A percentile compares a stretch with the other conserved stretches of the same genome.
Evolutionary conservation across 2,329 filamentous ascomycete genomes (phyloP).

Genomic region (Cladophialophora immunda): DNA sequence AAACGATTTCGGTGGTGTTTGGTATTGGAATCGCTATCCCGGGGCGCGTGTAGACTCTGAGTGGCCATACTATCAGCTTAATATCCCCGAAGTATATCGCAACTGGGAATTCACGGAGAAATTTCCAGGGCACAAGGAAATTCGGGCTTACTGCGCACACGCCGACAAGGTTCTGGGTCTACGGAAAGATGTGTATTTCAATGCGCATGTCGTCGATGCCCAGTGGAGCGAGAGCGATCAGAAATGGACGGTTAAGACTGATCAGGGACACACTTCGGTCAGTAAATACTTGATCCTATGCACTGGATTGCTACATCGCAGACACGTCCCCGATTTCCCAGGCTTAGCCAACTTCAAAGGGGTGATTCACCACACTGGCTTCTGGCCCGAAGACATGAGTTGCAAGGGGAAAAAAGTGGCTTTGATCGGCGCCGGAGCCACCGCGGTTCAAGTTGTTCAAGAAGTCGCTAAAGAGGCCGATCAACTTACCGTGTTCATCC

Average conservation of each 20-base stretch:
- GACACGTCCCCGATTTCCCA: slow-evolving; percentile 67
- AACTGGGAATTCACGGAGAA: slow-evolving; percentile 57
- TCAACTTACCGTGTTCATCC: slow-evolving; percentile 63
- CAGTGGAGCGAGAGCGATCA: slow-evolving; percentile 44
- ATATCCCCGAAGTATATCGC: slow-evolving; percentile 58
- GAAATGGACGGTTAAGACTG: slow-evolving; percentile 52
- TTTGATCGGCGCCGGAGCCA: slow-evolving; percentile 71
- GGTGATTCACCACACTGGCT: slow-evolving; percentile 65
- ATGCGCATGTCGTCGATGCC: slow-evolving; percentile 48
- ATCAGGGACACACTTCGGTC: slow-evolving; percentile 44
- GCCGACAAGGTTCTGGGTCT: slow-evolving; percentile 51
- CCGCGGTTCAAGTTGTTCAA: slow-evolving; percentile 71
- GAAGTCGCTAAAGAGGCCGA: slow-evolving; percentile 64
- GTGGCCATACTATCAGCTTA: slow-evolving; percentile 63
- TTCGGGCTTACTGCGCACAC: slow-evolving; percentile 53
- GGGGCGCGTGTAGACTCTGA: slow-evolving; percentile 64
- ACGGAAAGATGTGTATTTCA: slow-evolving; percentile 47
- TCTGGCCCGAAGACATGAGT: slow-evolving; percentile 66
- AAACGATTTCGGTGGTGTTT: slow-evolving; percentile 49
- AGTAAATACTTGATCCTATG: slow-evolving; percentile 35
- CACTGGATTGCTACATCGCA: slow-evolving; percentile 51
- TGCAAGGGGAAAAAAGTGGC: slow-evolving; percentile 68
- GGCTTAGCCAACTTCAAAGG: slow-evolving; percentile 68
- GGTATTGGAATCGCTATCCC: slow-evolving; percentile 78
- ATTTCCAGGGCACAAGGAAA: slow-evolving; percentile 51